A percentile compares a stretch with the other conserved stretches of the same genome.
Conservation (phyloP, 176 grass and related monocot species). For the Oryza glumipatula region DNA sequence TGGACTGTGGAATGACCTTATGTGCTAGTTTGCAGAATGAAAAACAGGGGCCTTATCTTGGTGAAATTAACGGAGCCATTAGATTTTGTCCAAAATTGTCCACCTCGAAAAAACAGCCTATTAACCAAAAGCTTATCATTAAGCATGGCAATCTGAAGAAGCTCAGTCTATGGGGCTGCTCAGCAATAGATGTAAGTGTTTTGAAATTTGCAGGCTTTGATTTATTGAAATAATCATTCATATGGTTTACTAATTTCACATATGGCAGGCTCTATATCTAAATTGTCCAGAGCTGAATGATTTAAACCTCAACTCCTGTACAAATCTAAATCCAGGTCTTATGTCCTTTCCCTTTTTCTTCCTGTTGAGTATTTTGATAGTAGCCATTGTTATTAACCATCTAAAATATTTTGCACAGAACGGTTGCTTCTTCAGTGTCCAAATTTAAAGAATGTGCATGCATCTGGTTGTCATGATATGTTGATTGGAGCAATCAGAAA, state of each 20-base stretch:
- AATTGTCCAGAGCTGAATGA: conserved; percentile 90
- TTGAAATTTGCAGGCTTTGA: conserved; percentile 10
- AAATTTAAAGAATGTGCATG: conserved; percentile 84
- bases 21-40: conserved; percentile 46
- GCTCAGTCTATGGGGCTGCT: conserved; percentile 97
- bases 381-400: conserved; percentile 22
- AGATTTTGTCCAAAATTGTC: conserved; percentile 56
- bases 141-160: conserved; percentile 84
- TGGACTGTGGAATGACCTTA: conserved; percentile 97
- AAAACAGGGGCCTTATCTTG: conserved; percentile 45
- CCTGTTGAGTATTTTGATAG: conserved; percentile 9
- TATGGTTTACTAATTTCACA: conserved; percentile 36
- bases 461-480: conserved; percentile 91
- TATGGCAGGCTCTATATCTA: conserved; percentile 74
- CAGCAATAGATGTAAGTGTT: conserved; percentile 82
- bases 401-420: conserved; percentile 55
- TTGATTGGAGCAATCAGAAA: conserved; percentile 92
- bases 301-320: conserved; percentile 93
- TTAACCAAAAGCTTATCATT: conserved; percentile 86
- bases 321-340: conserved; percentile 92
- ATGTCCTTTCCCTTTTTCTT: conserved; percentile 17
- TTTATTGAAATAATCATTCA: neutral
- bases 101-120: conserved; percentile 42
- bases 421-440: conserved; percentile 90
- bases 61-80: conserved; percentile 50